Evolutionary conservation across 1,284 basidiomycete genomes (phyloP).

Genomic region (Moesziomyces antarcticus): DNA sequence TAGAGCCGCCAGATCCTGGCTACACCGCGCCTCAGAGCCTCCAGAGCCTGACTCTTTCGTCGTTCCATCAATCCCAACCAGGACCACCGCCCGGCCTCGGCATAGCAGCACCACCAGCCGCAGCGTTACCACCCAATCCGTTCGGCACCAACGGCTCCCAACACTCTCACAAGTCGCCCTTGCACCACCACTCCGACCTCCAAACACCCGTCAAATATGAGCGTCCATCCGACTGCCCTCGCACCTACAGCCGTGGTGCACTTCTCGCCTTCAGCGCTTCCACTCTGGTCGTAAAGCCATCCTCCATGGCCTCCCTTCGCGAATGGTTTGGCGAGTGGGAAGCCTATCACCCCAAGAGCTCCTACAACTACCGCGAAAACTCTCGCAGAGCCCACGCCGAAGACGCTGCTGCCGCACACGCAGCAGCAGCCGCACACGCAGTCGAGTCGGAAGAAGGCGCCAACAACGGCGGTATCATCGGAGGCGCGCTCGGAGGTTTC

Average conservation of each 20-base stretch:
- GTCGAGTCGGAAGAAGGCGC: conserved; percentile 22
- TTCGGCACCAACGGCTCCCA: conserved; percentile 34
- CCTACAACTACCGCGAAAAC: conserved; percentile 76
- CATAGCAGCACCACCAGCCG: conserved; percentile 37
- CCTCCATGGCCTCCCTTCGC: conserved; percentile 81
- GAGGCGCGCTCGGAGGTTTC: conserved; percentile 45
- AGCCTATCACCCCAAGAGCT: conserved; percentile 68
- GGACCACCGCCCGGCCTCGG: conserved; percentile 51
- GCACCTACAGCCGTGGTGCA: conserved; percentile 28
- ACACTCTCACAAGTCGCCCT: conserved; percentile 17
- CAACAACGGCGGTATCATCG: conserved; percentile 39
- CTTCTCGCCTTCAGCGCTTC: conserved; percentile 78
- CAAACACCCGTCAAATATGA: conserved; percentile 18
- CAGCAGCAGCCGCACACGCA: not conserved
- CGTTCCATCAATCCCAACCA: not conserved
- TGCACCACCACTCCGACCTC: conserved; percentile 6
- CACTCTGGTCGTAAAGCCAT: conserved; percentile 78
- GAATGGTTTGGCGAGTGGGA: conserved; percentile 79
- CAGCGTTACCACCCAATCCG: conserved; percentile 47
- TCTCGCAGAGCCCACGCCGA: conserved; percentile 69
- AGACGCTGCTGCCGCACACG: conserved; percentile 9
- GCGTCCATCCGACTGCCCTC: conserved; percentile 38
- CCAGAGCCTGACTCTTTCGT: not conserved
- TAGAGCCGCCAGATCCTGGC: not conserved
- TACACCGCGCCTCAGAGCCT: not conserved